Percentiles rank a stretch among this genome's conserved stretches.
Conservation (phyloP, 2,329 filamentous ascomycete species). For the Penicillium hesseltinei region DNA sequence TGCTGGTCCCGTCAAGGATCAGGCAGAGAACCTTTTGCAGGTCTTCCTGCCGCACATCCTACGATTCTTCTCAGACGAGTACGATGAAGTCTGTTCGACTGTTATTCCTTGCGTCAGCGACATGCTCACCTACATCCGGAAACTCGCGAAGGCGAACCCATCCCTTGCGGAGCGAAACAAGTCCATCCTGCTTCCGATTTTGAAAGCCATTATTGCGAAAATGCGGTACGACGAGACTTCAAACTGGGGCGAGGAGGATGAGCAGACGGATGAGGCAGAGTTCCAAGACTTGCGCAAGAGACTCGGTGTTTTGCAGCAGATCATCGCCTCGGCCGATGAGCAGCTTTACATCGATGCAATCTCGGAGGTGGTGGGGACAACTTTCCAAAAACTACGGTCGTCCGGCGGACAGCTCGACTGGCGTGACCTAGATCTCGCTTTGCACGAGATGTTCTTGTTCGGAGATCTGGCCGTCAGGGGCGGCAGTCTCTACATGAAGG, state of each 20-base stretch:
- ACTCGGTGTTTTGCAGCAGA: constrained; percentile 87
- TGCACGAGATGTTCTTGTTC: constrained; percentile 94
- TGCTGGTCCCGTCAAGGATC: constrained; percentile 58
- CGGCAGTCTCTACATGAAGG: constrained; percentile 82
- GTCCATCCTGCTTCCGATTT: constrained; percentile 79
- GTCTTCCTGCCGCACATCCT: constrained; percentile 79
- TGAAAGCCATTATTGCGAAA: constrained; percentile 89
- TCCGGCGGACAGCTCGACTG: constrained; percentile 77
- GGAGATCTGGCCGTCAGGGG: constrained; percentile 90
- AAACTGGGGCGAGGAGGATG: constrained; percentile 88
- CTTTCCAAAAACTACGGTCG: constrained; percentile 76
- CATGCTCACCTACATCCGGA: constrained; percentile 84
- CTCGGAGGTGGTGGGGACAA: constrained; percentile 81
- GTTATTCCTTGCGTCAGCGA: constrained; percentile 93
- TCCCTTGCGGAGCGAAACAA: constrained; percentile 71
- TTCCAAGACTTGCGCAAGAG: constrained; percentile 92
- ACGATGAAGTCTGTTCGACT: constrained; percentile 95
- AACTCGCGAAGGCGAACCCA: constrained; percentile 62
- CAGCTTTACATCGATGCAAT: constrained; percentile 82
- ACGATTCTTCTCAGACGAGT: constrained; percentile 95
- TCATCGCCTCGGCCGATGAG: constrained; percentile 85
- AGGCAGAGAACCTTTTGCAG: constrained; percentile 78
- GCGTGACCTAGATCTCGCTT: constrained; percentile 88
- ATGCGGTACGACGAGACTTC: constrained; percentile 98
- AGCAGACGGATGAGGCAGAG: constrained; percentile 94